Evolutionary conservation across 2,329 filamentous ascomycete genomes (phyloP).

Genomic region (Talaromyces verruculosus): DNA sequence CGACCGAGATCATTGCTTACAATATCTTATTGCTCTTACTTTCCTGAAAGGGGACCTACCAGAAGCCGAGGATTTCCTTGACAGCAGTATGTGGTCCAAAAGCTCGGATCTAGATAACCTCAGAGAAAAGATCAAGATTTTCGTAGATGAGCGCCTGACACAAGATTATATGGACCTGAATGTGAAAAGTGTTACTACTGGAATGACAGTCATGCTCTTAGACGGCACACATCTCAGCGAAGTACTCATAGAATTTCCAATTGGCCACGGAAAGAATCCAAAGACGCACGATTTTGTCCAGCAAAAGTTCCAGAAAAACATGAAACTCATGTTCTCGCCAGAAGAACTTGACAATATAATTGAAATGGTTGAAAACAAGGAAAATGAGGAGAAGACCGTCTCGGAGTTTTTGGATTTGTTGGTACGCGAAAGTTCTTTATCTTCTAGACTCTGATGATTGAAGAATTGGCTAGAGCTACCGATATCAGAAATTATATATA

Average conservation of each 20-base stretch:
- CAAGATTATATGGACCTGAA: conserved; percentile 27
- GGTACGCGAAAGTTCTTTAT: not conserved
- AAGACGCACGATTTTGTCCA: conserved; percentile 25
- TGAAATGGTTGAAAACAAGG: conserved; percentile 8
- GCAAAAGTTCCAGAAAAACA: conserved; percentile 28
- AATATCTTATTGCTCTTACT: conserved; percentile 30
- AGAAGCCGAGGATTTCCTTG: conserved; percentile 26
- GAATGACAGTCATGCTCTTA: conserved; percentile 25
- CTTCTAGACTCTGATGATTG: not conserved
- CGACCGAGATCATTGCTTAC: conserved; percentile 33
- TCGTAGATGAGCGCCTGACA: conserved; percentile 29
- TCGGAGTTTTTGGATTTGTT: conserved; percentile 6
- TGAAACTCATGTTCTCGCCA: conserved; percentile 19
- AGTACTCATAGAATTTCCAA: conserved; percentile 37
- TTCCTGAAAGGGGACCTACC: conserved; percentile 28
- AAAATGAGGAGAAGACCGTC: not conserved
- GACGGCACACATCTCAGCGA: conserved; percentile 27
- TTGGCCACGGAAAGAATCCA: conserved; percentile 26
- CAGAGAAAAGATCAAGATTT: conserved; percentile 27
- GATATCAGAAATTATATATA: not conserved
- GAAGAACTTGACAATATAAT: conserved; percentile 15
- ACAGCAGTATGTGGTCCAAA: conserved; percentile 24
- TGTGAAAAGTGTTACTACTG: conserved; percentile 25
- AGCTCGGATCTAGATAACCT: conserved; percentile 23
- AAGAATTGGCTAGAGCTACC: not conserved